A percentile compares a stretch with the other conserved stretches of the same genome.
Evolutionary conservation across 768 basidiomycete genomes (phyloP).

Genomic region (Cytidiella melzeri): DNA sequence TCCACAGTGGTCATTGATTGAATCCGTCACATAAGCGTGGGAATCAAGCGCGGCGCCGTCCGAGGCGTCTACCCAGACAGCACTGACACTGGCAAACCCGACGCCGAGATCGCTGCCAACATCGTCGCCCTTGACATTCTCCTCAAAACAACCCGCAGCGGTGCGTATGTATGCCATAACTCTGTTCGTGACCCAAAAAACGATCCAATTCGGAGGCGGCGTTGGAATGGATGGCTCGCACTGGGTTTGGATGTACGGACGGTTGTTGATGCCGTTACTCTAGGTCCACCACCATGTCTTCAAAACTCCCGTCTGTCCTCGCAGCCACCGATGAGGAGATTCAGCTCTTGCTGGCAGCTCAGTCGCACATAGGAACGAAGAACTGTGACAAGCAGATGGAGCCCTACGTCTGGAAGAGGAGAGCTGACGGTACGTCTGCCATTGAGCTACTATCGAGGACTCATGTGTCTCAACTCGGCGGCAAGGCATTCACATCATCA

Average conservation of each 20-base stretch:
- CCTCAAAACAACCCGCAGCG: conserved; percentile 32
- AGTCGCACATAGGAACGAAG: conserved; percentile 97
- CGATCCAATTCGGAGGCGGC: conserved; percentile 15
- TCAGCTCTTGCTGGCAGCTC: conserved; percentile 88
- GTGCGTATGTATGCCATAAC: conserved; percentile 29
- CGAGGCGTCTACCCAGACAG: not conserved
- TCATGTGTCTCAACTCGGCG: not conserved
- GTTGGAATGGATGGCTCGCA: conserved; percentile 31
- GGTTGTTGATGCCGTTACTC: conserved; percentile 5
- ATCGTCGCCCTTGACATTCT: conserved; percentile 36
- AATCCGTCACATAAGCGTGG: too few species aligned
- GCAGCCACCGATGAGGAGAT: conserved; percentile 97
- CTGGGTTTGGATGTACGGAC: conserved; percentile 31
- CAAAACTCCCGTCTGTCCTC: conserved; percentile 92
- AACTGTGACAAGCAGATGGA: conserved; percentile 99
- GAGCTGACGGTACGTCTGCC: conserved; percentile 78
- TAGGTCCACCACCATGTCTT: conserved; percentile 47
- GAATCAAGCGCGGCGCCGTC: too few species aligned
- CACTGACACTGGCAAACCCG: conserved; percentile 10
- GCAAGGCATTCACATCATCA: conserved; percentile 94
- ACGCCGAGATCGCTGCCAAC: conserved; percentile 29
- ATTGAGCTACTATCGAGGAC: not conserved
- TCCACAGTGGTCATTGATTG: too few species aligned
- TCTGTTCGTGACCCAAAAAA: conserved; percentile 21
- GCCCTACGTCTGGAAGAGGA: conserved; percentile 95